Base-by-base conservation (phyloP, 805 yeast genomes). In the Candida multigemmis region DNA sequence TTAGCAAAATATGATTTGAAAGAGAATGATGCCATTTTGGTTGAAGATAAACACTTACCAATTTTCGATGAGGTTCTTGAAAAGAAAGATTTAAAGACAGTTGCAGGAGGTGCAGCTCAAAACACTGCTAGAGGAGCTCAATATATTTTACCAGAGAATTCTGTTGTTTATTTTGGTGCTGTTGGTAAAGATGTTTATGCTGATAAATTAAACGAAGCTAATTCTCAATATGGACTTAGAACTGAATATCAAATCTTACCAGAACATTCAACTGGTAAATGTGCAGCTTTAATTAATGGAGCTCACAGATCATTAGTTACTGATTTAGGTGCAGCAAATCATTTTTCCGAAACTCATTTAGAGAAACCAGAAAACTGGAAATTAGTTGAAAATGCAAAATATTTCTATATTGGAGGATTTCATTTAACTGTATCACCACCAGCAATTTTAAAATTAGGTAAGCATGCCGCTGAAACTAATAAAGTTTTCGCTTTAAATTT, bases 101-200 rank as follows among this genome's bases (percentile, higher is more conserved):
- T 89, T 42, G 98, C 99, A 36, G 99, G 99, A 44, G 99, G 99
- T 55, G 99, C 99, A 46, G 98, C 96, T 35, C 99, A 91, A 66
- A 91, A 91, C 68, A 75, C 97, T 38, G 96, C 97, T 32, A 77
- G 99, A 63, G 99, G 95, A 50, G 97, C 97, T 26, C 96, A 89
- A 52, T 89, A 84, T 62, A 58, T 85, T 31, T 70, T 91, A 27
- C 96, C 96, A 34, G 56, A 64, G 24, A 57, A 74, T 42, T 75
- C 89, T 17, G 97, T 91, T 31, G 80, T 79, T 28, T 91, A 91
- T 68, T 84, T 89, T 51, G 99, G 99, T 30, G 79, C 94, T 26
- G 97, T 89, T 36, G 98, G 98, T 50, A 71, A 82, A 43, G 99
- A 91, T 59, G 70, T 77, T 43, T 89, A 78, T 60, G 76, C 91